These are phyloP conservation scores for Triglochin maritima DNA, from an alignment of 106 monocot genomes.

Conservation along the genomic window DNA sequence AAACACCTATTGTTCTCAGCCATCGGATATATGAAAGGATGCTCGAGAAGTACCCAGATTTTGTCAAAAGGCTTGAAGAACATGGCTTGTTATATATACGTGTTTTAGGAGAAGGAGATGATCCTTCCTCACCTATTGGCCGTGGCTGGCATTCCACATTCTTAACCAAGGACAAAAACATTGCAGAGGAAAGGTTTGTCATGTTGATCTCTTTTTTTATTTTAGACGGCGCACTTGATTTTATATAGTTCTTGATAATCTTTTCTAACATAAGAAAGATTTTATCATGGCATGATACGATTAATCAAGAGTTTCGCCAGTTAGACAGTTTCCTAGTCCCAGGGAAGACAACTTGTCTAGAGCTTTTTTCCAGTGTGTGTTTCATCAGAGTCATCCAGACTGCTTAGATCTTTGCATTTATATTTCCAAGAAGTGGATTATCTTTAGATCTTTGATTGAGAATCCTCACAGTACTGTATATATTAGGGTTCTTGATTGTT, in stretches of 20 bases:
- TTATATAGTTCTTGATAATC: not conserved
- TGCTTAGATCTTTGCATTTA: no score
- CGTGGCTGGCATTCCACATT: slow-evolving; percentile 96
- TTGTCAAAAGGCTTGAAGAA: slow-evolving; percentile 68
- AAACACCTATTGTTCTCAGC: slow-evolving; percentile 88
- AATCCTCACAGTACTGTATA: no score
- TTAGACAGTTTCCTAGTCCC: no score
- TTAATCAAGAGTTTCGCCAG: no score
- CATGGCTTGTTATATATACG: slow-evolving; percentile 68
- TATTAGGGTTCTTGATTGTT: no score
- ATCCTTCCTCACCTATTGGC: slow-evolving; percentile 87
- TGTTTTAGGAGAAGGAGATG: slow-evolving; percentile 64
- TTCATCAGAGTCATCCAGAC: no score
- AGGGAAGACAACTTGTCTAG: no score
- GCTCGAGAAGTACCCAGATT: slow-evolving; percentile 62
- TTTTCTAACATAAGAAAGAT: not conserved
- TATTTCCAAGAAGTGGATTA: no score
- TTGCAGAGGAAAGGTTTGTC: slow-evolving; percentile 68
- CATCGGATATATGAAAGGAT: slow-evolving; percentile 63
- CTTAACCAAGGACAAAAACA: slow-evolving; percentile 54
- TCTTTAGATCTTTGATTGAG: no score
- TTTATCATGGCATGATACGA: no score
- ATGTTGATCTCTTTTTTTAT: not conserved
- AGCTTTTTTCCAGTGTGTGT: no score
- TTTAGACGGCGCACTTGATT: not conserved